A percentile compares a stretch with the other conserved stretches of the same genome.
These are phyloP conservation scores for Russula virescens DNA, from an alignment of 768 basidiomycete genomes.

Conservation along the genomic window DNA sequence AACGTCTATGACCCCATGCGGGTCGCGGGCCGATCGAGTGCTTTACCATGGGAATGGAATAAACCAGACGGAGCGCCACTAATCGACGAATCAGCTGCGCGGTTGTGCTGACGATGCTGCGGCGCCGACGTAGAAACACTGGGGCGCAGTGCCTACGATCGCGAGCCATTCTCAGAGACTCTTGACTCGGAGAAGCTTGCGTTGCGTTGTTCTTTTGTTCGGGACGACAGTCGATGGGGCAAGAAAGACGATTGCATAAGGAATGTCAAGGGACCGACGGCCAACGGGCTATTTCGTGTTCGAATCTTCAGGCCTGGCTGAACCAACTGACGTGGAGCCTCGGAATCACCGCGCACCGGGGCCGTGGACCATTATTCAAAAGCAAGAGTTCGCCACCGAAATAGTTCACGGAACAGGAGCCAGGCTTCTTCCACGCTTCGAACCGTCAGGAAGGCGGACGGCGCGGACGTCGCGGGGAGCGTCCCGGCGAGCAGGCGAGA, in stretches of 20 bases:
- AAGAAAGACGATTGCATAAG: background rate
- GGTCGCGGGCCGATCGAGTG: slow-evolving; percentile 26
- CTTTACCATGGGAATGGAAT: slow-evolving; percentile 49
- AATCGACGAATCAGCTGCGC: slow-evolving; percentile 1
- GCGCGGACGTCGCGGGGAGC: background rate
- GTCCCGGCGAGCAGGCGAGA: background rate
- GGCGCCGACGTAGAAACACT: background rate
- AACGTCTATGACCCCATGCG: slow-evolving; percentile 10
- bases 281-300: background rate
- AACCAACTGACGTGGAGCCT: background rate
- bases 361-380: background rate
- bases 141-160: background rate
- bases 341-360: slow-evolving; percentile 5
- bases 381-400: background rate
- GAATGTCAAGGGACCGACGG: background rate
- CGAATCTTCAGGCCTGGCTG: background rate
- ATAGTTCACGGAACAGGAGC: background rate
- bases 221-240: background rate
- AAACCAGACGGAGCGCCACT: slow-evolving; percentile 26
- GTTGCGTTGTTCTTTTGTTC: background rate
- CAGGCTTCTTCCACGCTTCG: background rate
- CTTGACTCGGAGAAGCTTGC: background rate
- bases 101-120: background rate
- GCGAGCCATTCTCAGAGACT: background rate
- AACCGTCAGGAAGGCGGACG: background rate